A percentile compares a stretch with the other conserved stretches of the same genome.
phyloP scores from a whole-genome alignment of 768 basidiomycete species.

The Termitomyces sp. region DNA sequence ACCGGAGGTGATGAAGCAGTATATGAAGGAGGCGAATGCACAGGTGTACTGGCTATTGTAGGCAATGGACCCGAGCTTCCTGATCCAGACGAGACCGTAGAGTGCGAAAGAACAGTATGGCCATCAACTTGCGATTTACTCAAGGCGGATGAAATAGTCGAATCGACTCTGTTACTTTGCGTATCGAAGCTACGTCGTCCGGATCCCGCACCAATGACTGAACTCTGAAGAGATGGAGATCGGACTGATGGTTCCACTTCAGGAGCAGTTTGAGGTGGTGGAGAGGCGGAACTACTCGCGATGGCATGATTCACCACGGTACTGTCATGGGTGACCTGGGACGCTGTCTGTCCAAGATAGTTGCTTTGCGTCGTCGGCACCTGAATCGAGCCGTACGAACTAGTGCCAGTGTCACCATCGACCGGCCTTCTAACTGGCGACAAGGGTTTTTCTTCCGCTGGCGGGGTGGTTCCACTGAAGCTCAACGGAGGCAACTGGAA shows the following conservation, averaged over 20 bases:
- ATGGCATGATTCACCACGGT: slow-evolving; percentile 1
- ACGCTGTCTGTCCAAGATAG: slow-evolving; percentile 7
- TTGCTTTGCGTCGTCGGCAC: background rate
- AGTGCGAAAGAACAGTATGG: slow-evolving; percentile 4
- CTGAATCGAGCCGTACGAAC: background rate
- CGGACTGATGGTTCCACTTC: background rate
- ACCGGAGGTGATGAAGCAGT: background rate
- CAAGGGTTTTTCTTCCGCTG: slow-evolving; percentile 15
- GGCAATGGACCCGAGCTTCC: background rate
- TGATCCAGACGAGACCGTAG: slow-evolving; percentile 7
- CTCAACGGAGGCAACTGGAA: slow-evolving; percentile 60
- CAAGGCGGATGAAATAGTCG: background rate
- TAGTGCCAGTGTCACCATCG: slow-evolving; percentile 6
- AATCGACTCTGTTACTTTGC: slow-evolving; percentile 7
- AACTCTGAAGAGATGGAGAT: background rate
- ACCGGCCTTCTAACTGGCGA: slow-evolving; percentile 18
- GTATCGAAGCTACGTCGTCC: slow-evolving; percentile 9
- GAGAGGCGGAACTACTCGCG: slow-evolving; percentile 1
- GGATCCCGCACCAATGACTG: background rate
- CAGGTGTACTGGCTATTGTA: background rate
- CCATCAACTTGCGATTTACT: slow-evolving; percentile 1
- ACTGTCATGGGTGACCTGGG: background rate
- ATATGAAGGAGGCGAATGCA: slow-evolving; percentile 1
- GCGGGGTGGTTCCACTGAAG: slow-evolving; percentile 29
- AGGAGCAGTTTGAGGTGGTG: slow-evolving; percentile 5